Evolutionary conservation across 176 grass and related monocot species (phyloP), one percentile per base, ranked within the genome.

Genomic region (Miscanthus lutarioriparius): DNA sequence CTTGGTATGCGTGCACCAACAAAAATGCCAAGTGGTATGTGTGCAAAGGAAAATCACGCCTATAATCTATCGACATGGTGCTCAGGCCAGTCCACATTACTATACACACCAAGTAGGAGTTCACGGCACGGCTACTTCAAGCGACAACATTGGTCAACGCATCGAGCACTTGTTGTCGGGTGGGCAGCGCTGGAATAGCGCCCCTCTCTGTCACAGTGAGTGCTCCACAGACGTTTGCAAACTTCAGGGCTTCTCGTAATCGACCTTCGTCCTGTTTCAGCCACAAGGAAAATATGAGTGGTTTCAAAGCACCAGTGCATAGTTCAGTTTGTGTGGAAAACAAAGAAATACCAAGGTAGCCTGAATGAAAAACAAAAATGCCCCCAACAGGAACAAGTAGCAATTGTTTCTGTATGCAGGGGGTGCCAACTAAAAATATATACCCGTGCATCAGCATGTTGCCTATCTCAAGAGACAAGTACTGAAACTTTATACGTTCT

Each of bases 201-300:
- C 96, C 93, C 72, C 93, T 96, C 86, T 92, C 86, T 11, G 30
- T 96, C 71, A 99, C 96, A 1, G 96, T 96, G 49, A 96, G 87
- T 67, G 93, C 96, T 49, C 96, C 91, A 53, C 96, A 96, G 48
- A 84, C 72, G 78, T 99, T 99, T 64, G 96, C 93, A 59, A 99
- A 99, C 41, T 79, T 99, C 72, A 99, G 89, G 40, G 91, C 96
- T 78, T 96, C 93, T 88, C 81, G 76, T 61, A 99, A 44, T 8
- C 91, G 74, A 16, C 32, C 84, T 86, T 99, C 96, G 43, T 96
- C 93, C 96, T 99, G 87, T 92, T 72, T 45, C 67, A 56, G 40
- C 9, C 74, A 67, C 7, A 84, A 70, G 49, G 38, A 80, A 56
- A 26, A 65, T 32, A 43, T 28, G 9, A 65, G 27, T 64, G 41